These are phyloP conservation scores for Coemansia interrupta DNA, from an alignment of 192 early-diverging fungal genomes.

Conservation along the genomic window DNA sequence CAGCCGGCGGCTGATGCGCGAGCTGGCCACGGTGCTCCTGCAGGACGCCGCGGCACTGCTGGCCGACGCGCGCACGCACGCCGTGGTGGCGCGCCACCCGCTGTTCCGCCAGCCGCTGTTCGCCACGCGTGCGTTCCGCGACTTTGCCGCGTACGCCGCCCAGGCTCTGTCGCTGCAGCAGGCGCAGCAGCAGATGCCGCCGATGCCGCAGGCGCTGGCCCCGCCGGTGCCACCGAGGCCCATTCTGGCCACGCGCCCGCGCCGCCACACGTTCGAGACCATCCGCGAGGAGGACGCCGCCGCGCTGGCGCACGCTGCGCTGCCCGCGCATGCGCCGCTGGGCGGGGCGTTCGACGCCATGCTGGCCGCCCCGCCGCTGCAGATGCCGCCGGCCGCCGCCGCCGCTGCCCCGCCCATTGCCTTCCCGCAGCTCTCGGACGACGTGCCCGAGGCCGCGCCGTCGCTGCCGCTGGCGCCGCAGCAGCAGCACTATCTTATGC, in stretches of 20 bases:
- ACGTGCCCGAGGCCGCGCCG: conserved; percentile 18
- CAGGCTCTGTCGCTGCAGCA: conserved; percentile 52
- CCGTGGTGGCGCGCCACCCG: conserved; percentile 33
- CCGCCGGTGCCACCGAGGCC: conserved; percentile 9
- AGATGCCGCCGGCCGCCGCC: no score
- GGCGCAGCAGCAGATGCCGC: conserved; percentile 10
- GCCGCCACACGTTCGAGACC: conserved; percentile 45
- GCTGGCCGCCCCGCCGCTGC: no score
- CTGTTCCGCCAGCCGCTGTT: conserved; percentile 47
- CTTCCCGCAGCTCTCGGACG: conserved; percentile 3
- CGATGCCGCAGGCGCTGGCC: no score
- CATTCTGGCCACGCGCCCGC: conserved; percentile 3
- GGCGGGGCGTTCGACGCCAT: no score
- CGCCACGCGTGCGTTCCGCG: conserved; percentile 48
- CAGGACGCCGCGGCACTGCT: conserved; percentile 48
- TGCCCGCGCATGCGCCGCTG: conserved; percentile 1
- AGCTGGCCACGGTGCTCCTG: conserved; percentile 46
- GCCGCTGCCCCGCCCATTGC: no score
- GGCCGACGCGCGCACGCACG: conserved; percentile 34
- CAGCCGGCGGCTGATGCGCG: conserved; percentile 48
- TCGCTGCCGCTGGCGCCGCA: not conserved
- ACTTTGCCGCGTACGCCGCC: conserved; percentile 41
- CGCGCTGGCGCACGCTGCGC: conserved; percentile 20
- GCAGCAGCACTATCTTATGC: conserved; percentile 40
- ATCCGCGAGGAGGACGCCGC: conserved; percentile 44